phyloP scores from a whole-genome alignment of 495 filamentous ascomycete species.

The Aspergillus saccharolyticus region DNA sequence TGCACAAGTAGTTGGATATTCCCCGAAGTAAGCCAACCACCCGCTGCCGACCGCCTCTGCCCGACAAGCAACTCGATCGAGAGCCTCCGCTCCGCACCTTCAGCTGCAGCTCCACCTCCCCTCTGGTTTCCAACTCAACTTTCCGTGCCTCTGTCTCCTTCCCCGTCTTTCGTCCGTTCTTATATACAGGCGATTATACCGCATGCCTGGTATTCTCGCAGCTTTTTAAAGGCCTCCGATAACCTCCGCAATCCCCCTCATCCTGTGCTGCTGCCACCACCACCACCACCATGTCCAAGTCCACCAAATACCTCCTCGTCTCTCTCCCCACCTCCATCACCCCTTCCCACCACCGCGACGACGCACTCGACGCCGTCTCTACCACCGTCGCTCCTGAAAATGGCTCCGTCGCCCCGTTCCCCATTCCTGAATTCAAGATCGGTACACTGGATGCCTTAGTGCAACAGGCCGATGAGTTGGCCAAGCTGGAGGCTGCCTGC shows the following conservation, averaged over 20 bases:
- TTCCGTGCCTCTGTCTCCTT: neutral
- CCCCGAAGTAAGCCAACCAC: neutral
- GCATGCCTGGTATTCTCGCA: neutral
- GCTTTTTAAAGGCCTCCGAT: neutral
- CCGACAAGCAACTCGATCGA: slow-evolving; percentile 2
- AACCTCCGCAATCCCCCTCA: slow-evolving; percentile 2
- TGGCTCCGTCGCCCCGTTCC: slow-evolving; percentile 70
- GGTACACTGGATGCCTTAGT: slow-evolving; percentile 94
- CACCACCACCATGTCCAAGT: slow-evolving; percentile 50
- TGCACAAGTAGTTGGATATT: neutral
- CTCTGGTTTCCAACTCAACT: slow-evolving; percentile 3
- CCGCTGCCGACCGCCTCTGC: slow-evolving; percentile 5
- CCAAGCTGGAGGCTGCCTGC: slow-evolving; percentile 76
- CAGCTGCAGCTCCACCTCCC: slow-evolving; percentile 17
- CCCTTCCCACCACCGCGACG: slow-evolving; percentile 67
- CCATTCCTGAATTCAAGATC: slow-evolving; percentile 93
- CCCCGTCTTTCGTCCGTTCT: neutral
- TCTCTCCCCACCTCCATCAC: slow-evolving; percentile 72
- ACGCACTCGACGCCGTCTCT: slow-evolving; percentile 70
- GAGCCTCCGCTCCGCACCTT: slow-evolving; percentile 20
- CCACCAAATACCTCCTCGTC: slow-evolving; percentile 62
- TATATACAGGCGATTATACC: neutral
- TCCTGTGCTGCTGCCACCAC: slow-evolving; percentile 24
- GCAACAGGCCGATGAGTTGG: slow-evolving; percentile 90
- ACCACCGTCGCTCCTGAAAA: slow-evolving; percentile 68